Percentiles rank a stretch among this genome's conserved stretches.
These are phyloP conservation scores for Apiospora aurea DNA, from an alignment of 2,329 filamentous ascomycete species.

Conservation along the genomic window DNA sequence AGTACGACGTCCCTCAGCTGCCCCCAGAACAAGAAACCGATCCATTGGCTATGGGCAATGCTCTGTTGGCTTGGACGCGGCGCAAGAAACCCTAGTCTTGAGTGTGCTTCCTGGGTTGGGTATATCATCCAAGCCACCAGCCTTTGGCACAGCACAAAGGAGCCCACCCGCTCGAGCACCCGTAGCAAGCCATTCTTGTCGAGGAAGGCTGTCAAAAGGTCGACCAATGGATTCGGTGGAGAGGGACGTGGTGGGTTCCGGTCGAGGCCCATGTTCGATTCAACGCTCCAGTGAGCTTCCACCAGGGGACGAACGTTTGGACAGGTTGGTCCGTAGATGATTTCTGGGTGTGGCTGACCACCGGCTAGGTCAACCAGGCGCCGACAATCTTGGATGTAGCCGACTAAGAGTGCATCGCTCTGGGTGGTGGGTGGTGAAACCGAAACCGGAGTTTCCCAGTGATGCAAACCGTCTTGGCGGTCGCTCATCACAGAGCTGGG, in stretches of 20 bases:
- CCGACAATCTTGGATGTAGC: slow-evolving; percentile 46
- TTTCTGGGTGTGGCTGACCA: slow-evolving; percentile 33
- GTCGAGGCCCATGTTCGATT: slow-evolving; percentile 11
- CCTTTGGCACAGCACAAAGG: slow-evolving; percentile 42
- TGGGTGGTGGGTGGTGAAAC: slow-evolving; percentile 41
- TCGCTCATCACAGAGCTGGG: slow-evolving; percentile 32
- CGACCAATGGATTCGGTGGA: slow-evolving; percentile 39
- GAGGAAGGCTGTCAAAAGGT: slow-evolving; percentile 41
- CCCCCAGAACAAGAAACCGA: slow-evolving; percentile 44
- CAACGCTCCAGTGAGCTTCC: slow-evolving; percentile 31
- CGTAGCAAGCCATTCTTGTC: slow-evolving; percentile 39
- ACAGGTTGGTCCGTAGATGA: slow-evolving; percentile 43
- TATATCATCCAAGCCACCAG: slow-evolving; percentile 41
- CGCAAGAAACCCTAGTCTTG: slow-evolving; percentile 34
- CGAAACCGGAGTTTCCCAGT: slow-evolving; percentile 45
- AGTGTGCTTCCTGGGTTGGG: slow-evolving; percentile 42
- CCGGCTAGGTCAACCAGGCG: slow-evolving; percentile 39
- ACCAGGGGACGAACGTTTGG: slow-evolving; percentile 45
- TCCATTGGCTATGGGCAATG: slow-evolving; percentile 41
- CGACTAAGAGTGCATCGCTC: slow-evolving; percentile 44
- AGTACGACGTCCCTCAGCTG: slow-evolving; percentile 45
- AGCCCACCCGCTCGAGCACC: slow-evolving; percentile 43
- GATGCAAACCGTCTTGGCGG: slow-evolving; percentile 22
- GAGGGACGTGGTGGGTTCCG: slow-evolving; percentile 6
- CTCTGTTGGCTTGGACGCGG: slow-evolving; percentile 40